Evolutionary conservation across 139 green algal species (phyloP).

Genomic region (Eudorina sp.): DNA sequence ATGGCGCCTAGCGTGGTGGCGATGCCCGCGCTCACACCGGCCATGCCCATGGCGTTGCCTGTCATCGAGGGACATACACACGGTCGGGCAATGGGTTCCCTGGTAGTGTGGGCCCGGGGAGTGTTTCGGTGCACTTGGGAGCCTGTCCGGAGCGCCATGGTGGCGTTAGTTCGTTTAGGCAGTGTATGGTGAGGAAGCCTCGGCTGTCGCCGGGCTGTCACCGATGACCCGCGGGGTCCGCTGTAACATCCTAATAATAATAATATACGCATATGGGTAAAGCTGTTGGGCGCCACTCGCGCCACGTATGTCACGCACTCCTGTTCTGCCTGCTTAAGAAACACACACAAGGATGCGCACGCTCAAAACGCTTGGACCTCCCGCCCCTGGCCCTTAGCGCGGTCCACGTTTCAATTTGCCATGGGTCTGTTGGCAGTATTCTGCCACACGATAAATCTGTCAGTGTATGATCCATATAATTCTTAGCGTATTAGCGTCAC

Average conservation of each 20-base stretch:
- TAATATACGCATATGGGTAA: too few relatives aligned
- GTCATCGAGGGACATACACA: neutral
- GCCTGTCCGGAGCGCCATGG: too few relatives aligned
- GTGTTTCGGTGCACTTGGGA: too few relatives aligned
- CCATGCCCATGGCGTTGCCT: slow-evolving; percentile 87
- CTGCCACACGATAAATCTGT: neutral
- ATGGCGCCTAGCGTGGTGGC: slow-evolving; percentile 81
- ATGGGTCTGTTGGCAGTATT: neutral
- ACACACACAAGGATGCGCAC: neutral
- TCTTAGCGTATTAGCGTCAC: neutral
- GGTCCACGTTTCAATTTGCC: neutral
- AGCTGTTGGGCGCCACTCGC: too few relatives aligned
- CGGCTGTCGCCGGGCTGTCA: too few relatives aligned
- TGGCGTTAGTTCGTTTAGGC: too few relatives aligned
- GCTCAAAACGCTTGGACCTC: neutral
- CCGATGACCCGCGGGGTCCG: too few relatives aligned
- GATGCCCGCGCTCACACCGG: slow-evolving; percentile 83
- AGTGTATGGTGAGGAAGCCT: too few relatives aligned
- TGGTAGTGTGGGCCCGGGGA: neutral
- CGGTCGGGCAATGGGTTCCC: neutral
- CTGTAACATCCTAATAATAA: too few relatives aligned
- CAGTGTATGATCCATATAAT: neutral
- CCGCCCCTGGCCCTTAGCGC: neutral
- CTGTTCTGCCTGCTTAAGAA: too few relatives aligned
- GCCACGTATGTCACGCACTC: too few relatives aligned